Conservation (phyloP, 805 yeast genomes). For the Candida chilensis region DNA sequence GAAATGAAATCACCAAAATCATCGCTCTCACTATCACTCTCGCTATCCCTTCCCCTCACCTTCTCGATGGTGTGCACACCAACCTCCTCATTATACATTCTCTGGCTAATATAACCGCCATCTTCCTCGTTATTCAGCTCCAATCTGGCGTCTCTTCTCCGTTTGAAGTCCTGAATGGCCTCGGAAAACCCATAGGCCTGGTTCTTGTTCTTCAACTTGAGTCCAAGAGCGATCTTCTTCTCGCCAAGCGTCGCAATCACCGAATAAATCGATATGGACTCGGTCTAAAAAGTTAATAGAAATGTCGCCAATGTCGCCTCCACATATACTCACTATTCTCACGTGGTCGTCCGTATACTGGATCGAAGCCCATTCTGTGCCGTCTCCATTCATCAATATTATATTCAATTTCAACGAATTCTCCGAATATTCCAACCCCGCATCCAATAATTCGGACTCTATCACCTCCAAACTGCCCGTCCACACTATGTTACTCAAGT, state of each 20-base stretch:
- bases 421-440: conserved; percentile 1
- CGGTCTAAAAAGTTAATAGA: conserved; percentile 6
- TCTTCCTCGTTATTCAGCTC: background rate
- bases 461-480: conserved; percentile 16
- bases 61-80: conserved; percentile 6
- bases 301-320: conserved; percentile 2
- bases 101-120: background rate
- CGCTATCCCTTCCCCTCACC: conserved; percentile 11
- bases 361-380: conserved; percentile 19
- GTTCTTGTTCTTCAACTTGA: conserved; percentile 21
- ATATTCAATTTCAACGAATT: conserved; percentile 10
- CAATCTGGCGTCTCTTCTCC: conserved; percentile 8
- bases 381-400: conserved; percentile 10
- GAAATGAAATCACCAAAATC: conserved; percentile 22
- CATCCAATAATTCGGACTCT: conserved; percentile 9
- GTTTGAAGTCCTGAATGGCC: conserved; percentile 21
- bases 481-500: conserved; percentile 22
- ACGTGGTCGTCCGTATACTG: conserved; percentile 16
- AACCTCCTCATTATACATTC: conserved; percentile 1
- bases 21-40: conserved; percentile 10
- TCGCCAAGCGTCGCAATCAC: conserved; percentile 18
- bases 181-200: conserved; percentile 23
- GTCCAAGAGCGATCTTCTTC: conserved; percentile 27
- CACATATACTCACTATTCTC: conserved; percentile 17
- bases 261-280: conserved; percentile 16